Evolutionary conservation across 129 eudicot genomes (phyloP).

Genomic region (Solidago caesia): DNA sequence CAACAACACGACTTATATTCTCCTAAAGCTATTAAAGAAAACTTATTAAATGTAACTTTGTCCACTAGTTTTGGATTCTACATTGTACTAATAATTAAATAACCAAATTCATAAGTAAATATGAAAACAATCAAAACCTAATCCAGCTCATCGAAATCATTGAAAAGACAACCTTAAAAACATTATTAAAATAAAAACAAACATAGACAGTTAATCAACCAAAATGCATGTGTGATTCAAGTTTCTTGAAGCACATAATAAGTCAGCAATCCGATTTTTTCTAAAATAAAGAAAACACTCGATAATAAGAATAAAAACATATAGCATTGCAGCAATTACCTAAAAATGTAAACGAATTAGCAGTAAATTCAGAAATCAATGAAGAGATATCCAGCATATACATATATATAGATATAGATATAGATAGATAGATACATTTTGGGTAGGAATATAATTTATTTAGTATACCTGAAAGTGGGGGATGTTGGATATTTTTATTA

Average conservation of each 20-base stretch:
- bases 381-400: neutral
- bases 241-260: neutral
- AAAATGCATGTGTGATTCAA: conserved; percentile 23
- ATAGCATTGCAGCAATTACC: conserved; percentile 28
- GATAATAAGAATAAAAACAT: neutral
- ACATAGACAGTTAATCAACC: neutral
- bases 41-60: neutral
- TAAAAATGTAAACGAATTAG: conserved; percentile 8
- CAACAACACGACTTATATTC: neutral
- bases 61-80: conserved; percentile 14
- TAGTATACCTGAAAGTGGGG: conserved; percentile 1
- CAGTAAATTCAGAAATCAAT: conserved; percentile 1
- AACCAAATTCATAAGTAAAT: conserved; percentile 8
- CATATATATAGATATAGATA: neutral
- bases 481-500: conserved; percentile 11
- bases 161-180: neutral
- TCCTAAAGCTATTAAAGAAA: neutral
- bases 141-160: neutral
- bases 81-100: conserved; percentile 17
- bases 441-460: conserved; percentile 19
- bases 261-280: neutral
- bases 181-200: neutral
- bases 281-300: neutral
- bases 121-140: conserved; percentile 10
- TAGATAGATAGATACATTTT: conserved; percentile 16